Base-by-base conservation (phyloP, 768 basidiomycete genomes). In the Tubosaeta brunneosetosa region DNA sequence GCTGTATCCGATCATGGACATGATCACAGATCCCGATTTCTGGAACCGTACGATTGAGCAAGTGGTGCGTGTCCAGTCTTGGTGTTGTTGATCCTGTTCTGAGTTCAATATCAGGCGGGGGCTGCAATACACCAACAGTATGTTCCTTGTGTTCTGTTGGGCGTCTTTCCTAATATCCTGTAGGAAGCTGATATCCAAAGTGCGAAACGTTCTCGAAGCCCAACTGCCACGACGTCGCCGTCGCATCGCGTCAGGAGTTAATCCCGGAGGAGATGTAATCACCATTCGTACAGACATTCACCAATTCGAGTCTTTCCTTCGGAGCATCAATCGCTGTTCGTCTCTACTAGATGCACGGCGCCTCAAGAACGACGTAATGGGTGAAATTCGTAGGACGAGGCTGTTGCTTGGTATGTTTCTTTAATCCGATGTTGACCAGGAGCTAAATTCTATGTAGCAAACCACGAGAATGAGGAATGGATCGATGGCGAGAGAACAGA, bases 41-140 rank as follows among this genome's bases (percentile, higher is more conserved):
- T 97, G 94, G 94, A 99, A 99, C 72, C 77, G 83, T 52, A 81
- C 83, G 34, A 89, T 97, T 46, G 94, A 97, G 68, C 86, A 94
- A 72, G 82, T 91, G 73, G 94, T 93, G 66, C 71, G 91, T 75
- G 44, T 41, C n/a, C 13, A 10, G 25, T 33, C 42, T 42, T 9
- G 3, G 26, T 9, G 51, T 61, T 22, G 57, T 50, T 29, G 25
- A 12, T 36, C 29, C 27, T 38, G 14, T 32, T 44, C 56, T 61
- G 19, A 62, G 25, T 55, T 51, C 27, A 12, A 44, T 42, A 43
- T 12, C 33, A 84, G 81, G 83, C 83, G n/a, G 81, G 81, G n/a
- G 82, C 77, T 46, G 82, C 80, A 19, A 84, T 88, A 44, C 80
- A 82, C 33, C 84, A 87, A 66, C 85, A 84, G 82, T 84, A 68